Base-by-base conservation (phyloP, 352 stramenopile genomes). In the Halophytophthora batemanensis region DNA sequence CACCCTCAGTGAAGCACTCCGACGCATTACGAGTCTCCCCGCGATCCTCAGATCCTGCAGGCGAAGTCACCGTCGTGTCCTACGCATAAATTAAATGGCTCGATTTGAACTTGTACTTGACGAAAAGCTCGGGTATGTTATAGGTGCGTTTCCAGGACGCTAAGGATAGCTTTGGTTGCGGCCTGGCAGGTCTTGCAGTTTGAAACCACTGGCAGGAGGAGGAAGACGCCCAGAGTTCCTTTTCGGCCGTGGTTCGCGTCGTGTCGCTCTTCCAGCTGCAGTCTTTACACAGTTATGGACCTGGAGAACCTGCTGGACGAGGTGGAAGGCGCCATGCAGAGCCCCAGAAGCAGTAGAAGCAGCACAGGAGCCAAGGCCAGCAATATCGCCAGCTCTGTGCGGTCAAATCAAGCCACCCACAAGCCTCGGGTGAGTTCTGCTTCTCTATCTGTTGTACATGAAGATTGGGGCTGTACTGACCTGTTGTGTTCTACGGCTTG, bases 291-390 rank as follows among this genome's bases (percentile, higher is more conserved):
- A 22, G 22, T 43, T 6, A 89, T 92, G 81, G 66, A 88, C 53
- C 80, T 88, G 45, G 63, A 90, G 43, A 70, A 88, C 56, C 56
- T 92, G 52, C 65, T 89, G 10, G 56, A 87, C 37, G 81, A 92
- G 65, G 74, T 90, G 13, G 78, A 90, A 37, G 66, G 73, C 15
- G 76, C 72, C 28, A 86, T 88, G 42, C 66, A 79, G 28, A 77
- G 68, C 37, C 39, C 66, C 6, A 22, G 39, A 37, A n/a, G 39
- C 35, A 56, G 46, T 33, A 47, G 25, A 31, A 31, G 48, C 22
- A 40, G 57, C 52, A 15, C 35, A 35, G 14, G 15, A 31, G 45
- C 49, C 2, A 28, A 59, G 31, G 39, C 22, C 25, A 50, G 40
- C 48, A 19, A 39, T 15, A 14, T 25, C 0, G 51, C 52, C 17